phyloP scores from a whole-genome alignment of 139 green algal species.

The Tetraselmis striata region DNA sequence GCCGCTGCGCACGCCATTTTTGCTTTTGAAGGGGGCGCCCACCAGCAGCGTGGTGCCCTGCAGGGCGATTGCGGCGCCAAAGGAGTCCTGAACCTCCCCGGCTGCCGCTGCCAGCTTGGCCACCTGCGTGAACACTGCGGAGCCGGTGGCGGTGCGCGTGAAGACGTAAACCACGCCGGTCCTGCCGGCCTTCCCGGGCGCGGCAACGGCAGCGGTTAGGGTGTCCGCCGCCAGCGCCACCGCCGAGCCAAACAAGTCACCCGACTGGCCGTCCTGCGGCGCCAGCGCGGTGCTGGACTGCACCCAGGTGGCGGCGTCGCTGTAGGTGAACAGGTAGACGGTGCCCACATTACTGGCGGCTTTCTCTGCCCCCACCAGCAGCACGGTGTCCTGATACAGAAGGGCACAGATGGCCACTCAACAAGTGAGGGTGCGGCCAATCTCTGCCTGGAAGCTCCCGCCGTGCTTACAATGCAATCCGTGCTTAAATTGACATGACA shows the following conservation, averaged over 20 bases:
- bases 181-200: neutral
- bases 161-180: neutral
- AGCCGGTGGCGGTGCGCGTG: neutral
- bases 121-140: neutral
- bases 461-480: too few species aligned
- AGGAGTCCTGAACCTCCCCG: neutral
- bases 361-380: neutral
- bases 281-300: neutral
- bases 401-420: too few species aligned
- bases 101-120: neutral
- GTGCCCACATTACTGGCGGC: neutral
- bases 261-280: neutral
- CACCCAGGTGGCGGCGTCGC: neutral
- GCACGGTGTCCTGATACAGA: neutral
- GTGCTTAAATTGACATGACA: too few species aligned
- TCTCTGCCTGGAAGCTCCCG: too few species aligned
- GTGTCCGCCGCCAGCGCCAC: neutral
- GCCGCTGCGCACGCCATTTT: neutral
- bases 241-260: neutral
- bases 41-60: neutral
- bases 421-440: too few species aligned
- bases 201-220: neutral
- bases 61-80: neutral
- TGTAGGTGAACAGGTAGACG: neutral
- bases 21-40: neutral